A percentile compares a stretch with the other conserved stretches of the same genome.
phyloP scores from a whole-genome alignment of 208 protist species.

The Vickermania ingenoplastis region DNA sequence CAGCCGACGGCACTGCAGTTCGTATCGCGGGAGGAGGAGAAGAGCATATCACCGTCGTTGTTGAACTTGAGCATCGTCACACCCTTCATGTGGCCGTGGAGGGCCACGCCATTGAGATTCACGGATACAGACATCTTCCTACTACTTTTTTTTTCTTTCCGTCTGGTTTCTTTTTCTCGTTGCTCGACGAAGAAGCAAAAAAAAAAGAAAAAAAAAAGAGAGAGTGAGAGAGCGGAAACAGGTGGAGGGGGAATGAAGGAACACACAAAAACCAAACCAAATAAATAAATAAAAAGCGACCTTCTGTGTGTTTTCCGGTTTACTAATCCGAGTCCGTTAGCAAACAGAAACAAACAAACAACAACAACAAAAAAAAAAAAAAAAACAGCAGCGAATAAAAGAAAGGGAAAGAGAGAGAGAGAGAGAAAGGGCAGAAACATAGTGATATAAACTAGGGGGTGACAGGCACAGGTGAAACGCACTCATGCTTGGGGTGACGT shows the following conservation, averaged over 20 bases:
- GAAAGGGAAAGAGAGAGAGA: too few species aligned
- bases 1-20: slow-evolving; percentile 83
- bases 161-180: slow-evolving; percentile 1
- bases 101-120: slow-evolving; percentile 53
- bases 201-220: too few species aligned
- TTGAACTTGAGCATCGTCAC: slow-evolving; percentile 95
- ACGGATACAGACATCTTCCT: slow-evolving; percentile 9
- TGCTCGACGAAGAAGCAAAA: too few species aligned
- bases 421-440: too few species aligned
- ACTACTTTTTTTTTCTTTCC: slow-evolving; percentile 1
- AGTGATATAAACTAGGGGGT: too few species aligned
- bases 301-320: not conserved
- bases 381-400: too few species aligned
- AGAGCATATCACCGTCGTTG: slow-evolving; percentile 96
- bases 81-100: slow-evolving; percentile 87
- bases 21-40: slow-evolving; percentile 92
- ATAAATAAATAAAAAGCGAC: too few species aligned
- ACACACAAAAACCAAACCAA: too few species aligned
- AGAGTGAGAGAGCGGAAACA: too few species aligned
- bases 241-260: too few species aligned
- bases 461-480: too few species aligned
- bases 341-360: slow-evolving; percentile 1
- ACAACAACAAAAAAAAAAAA: not conserved
- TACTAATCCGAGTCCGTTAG: not conserved
- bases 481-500: too few species aligned